phyloP scores from a whole-genome alignment of 805 yeast genomes.

The Candida nemodendra region DNA sequence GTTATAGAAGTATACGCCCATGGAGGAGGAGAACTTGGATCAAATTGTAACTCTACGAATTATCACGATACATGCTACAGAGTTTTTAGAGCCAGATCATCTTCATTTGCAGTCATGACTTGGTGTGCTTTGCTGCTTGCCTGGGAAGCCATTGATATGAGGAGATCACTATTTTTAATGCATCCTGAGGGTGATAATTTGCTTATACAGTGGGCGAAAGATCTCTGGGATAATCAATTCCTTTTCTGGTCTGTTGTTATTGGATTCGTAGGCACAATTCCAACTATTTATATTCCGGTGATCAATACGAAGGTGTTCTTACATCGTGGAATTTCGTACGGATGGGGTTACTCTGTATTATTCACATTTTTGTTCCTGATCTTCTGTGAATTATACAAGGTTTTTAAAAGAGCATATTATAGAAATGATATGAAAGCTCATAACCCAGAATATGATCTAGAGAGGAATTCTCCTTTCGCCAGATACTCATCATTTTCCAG shows the following conservation, averaged over 20 bases:
- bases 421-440: constrained; percentile 41
- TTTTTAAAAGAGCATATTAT: constrained; percentile 55
- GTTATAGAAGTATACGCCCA: constrained; percentile 63
- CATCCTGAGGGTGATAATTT: constrained; percentile 63
- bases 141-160: constrained; percentile 78
- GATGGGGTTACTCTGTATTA: constrained; percentile 76
- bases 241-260: constrained; percentile 76
- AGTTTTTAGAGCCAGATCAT: constrained; percentile 75
- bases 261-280: constrained; percentile 73
- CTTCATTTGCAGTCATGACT: constrained; percentile 77
- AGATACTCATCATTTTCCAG: constrained; percentile 60
- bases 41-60: constrained; percentile 52
- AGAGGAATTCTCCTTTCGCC: constrained; percentile 60
- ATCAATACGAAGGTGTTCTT: constrained; percentile 73
- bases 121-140: constrained; percentile 83
- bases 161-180: constrained; percentile 69
- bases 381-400: constrained; percentile 69
- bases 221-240: constrained; percentile 71
- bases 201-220: constrained; percentile 57
- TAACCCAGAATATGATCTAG: constrained; percentile 65
- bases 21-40: constrained; percentile 66
- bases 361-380: constrained; percentile 54
- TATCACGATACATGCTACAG: constrained; percentile 47
- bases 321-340: constrained; percentile 69
- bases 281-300: constrained; percentile 85